Percentiles rank a stretch among this genome's conserved stretches.
Evolutionary conservation across 106 monocot species (phyloP).

Genomic region (Dendrobium huoshanense): DNA sequence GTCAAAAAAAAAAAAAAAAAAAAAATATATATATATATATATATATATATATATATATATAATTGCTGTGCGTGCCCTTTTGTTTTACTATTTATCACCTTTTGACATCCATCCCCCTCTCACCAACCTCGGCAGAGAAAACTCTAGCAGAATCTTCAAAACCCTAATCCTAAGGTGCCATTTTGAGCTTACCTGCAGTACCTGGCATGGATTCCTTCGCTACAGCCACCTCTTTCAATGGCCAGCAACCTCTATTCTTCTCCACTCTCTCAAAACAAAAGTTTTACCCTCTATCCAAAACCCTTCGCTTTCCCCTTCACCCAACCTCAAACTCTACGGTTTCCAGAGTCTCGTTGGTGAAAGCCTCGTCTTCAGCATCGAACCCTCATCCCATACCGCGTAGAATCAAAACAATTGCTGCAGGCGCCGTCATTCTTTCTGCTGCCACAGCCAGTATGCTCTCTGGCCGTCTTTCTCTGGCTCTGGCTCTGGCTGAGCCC

Average conservation of each 20-base stretch:
- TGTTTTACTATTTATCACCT: no score
- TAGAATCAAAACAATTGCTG: slow-evolving; percentile 14
- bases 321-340: not conserved
- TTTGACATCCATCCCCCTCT: no score
- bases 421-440: slow-evolving; percentile 28
- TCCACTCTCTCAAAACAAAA: not conserved
- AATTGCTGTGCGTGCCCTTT: no score
- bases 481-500: slow-evolving; percentile 10
- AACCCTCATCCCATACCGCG: slow-evolving; percentile 9
- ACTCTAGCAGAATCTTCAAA: not conserved
- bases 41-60: no score
- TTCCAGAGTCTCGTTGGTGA: not conserved
- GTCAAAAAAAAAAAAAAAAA: no score
- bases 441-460: slow-evolving; percentile 16
- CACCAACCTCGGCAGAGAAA: not conserved
- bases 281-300: not conserved
- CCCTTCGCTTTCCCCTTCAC: slow-evolving; percentile 5
- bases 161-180: slow-evolving; percentile 4
- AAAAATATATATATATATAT: no score
- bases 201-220: slow-evolving; percentile 31
- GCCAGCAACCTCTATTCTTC: slow-evolving; percentile 4
- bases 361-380: slow-evolving; percentile 14
- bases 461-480: slow-evolving; percentile 3
- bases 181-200: not conserved
- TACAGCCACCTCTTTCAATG: slow-evolving; percentile 8